These are phyloP conservation scores for Diplogelasinospora grovesii DNA, from an alignment of 495 filamentous ascomycete genomes.

Conservation along the genomic window DNA sequence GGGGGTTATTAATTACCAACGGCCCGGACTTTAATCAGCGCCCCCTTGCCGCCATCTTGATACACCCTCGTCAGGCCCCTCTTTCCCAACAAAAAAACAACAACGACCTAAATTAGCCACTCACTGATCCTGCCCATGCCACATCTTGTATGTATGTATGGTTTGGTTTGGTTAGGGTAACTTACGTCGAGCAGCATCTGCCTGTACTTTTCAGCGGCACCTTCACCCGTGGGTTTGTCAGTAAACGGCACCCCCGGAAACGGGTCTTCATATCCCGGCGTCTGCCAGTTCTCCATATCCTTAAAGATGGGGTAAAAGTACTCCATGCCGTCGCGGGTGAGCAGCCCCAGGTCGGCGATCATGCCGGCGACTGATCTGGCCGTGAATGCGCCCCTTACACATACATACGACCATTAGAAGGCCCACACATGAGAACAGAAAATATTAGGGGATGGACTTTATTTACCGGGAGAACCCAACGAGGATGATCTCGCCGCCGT, in stretches of 20 bases:
- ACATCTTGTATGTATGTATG: too few relatives aligned
- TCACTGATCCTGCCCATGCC: too few relatives aligned
- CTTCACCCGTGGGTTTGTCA: constrained; percentile 46
- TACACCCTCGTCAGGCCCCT: constrained; percentile 31
- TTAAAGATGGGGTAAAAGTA: constrained; percentile 58
- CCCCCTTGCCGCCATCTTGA: constrained; percentile 25
- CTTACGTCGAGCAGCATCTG: constrained; percentile 29
- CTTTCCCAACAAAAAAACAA: constrained; percentile 27
- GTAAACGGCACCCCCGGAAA: constrained; percentile 52
- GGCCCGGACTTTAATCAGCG: constrained; percentile 41
- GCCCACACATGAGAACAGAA: too few relatives aligned
- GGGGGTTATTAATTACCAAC: constrained; percentile 20
- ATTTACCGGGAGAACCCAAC: constrained; percentile 54
- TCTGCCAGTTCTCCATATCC: constrained; percentile 52
- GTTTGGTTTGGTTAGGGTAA: too few relatives aligned
- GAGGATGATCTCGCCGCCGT: constrained; percentile 63
- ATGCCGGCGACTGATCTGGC: constrained; percentile 58
- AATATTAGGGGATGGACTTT: not conserved
- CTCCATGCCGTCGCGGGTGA: constrained; percentile 58
- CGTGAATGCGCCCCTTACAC: constrained; percentile 59
- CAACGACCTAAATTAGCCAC: too few relatives aligned
- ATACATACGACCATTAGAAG: too few relatives aligned
- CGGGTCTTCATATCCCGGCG: constrained; percentile 46
- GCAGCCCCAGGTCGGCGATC: constrained; percentile 54
- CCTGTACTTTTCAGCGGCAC: constrained; percentile 26